Conservation (phyloP, 1,284 basidiomycete genomes). For the Xerocomus amazonicus region DNA sequence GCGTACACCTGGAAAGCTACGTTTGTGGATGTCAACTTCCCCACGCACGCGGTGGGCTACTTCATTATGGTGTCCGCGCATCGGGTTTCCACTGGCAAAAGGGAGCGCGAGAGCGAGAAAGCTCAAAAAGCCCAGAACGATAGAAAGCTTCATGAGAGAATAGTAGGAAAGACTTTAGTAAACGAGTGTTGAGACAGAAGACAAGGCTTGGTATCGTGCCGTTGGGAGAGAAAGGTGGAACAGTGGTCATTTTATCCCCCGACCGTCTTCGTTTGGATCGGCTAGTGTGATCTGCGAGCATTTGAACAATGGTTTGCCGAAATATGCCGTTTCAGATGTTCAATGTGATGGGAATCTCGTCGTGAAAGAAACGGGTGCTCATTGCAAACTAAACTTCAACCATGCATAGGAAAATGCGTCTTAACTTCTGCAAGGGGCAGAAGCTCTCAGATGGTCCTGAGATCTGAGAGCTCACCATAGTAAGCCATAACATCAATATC, state of each 20-base stretch:
- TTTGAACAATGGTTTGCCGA: not conserved
- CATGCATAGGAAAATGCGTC: too few species aligned
- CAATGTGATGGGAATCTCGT: too few species aligned
- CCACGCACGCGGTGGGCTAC: slow-evolving; percentile 41
- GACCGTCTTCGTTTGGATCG: slow-evolving; percentile 16
- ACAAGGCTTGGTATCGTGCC: slow-evolving; percentile 10
- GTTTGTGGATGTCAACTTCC: slow-evolving; percentile 38
- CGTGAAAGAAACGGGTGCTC: not conserved
- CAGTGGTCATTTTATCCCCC: not conserved
- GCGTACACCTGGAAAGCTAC: slow-evolving; percentile 32
- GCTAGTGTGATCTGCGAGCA: slow-evolving; percentile 19
- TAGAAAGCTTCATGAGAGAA: slow-evolving; percentile 22
- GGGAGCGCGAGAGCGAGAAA: slow-evolving; percentile 37
- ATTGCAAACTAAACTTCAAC: not conserved
- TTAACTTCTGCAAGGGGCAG: too few species aligned
- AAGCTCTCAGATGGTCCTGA: too few species aligned
- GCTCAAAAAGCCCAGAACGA: slow-evolving; percentile 22
- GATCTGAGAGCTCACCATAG: too few species aligned
- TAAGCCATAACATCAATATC: too few species aligned
- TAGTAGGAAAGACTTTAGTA: slow-evolving; percentile 5
- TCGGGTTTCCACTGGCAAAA: slow-evolving; percentile 33
- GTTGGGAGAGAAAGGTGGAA: slow-evolving; percentile 1
- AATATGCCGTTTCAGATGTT: too few species aligned
- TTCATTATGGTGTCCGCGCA: slow-evolving; percentile 38
- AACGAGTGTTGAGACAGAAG: slow-evolving; percentile 28